Evolutionary conservation across 202 grass and related monocot genomes (phyloP).

Genomic region (Elaeis oleifera): DNA sequence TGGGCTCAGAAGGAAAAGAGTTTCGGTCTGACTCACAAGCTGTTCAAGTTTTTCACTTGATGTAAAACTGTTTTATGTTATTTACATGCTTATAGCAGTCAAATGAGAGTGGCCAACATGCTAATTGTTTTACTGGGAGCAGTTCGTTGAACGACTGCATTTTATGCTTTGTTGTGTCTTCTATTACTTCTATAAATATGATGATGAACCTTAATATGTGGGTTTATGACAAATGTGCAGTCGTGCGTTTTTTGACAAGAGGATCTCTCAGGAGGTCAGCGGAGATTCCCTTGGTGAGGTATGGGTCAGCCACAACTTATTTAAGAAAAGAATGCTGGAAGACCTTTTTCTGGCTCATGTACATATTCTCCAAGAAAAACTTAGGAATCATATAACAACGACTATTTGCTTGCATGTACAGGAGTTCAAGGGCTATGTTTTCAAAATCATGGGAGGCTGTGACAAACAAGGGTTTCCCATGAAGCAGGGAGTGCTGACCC

Average conservation of each 20-base stretch:
- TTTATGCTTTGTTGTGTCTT: no score
- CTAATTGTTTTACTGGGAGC: no score
- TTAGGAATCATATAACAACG: not conserved
- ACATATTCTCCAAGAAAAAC: not conserved
- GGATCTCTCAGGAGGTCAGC: slow-evolving; percentile 17
- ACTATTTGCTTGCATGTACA: slow-evolving; percentile 1
- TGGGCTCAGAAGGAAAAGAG: no score
- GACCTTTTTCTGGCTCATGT: not conserved
- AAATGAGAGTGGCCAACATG: no score
- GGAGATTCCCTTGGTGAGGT: slow-evolving; percentile 18
- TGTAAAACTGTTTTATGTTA: no score
- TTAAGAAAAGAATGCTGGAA: not conserved
- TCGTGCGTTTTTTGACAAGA: slow-evolving; percentile 8
- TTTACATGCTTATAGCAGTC: no score
- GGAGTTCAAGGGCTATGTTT: slow-evolving; percentile 55
- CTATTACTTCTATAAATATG: no score
- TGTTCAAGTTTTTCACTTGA: no score
- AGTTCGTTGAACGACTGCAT: no score
- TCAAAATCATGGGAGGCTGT: slow-evolving; percentile 18
- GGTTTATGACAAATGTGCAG: not conserved
- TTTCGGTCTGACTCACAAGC: no score
- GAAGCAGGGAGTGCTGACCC: slow-evolving; percentile 54
- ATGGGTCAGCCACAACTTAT: not conserved
- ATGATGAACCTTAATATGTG: no score
- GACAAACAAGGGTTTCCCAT: slow-evolving; percentile 60